phyloP scores from a whole-genome alignment of 768 basidiomycete species.

The Leccinum subgranulosum region DNA sequence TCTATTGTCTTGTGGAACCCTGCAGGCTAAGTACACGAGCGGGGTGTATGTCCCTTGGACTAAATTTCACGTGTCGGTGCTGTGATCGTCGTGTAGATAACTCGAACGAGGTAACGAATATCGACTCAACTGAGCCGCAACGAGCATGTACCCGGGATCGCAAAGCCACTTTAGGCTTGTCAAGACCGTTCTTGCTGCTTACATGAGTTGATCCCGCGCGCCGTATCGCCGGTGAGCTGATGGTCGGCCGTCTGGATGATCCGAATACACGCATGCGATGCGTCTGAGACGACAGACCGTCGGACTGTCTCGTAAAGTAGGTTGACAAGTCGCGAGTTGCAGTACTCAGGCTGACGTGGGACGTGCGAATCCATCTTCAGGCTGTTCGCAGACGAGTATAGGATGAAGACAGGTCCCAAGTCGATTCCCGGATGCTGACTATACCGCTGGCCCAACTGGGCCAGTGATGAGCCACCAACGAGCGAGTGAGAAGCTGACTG shows the following conservation, averaged over 20 bases:
- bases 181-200: background rate
- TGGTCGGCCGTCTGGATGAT: background rate
- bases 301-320: background rate
- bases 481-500: background rate
- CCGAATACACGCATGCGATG: background rate
- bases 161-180: background rate
- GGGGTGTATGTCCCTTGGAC: background rate
- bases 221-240: background rate
- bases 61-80: background rate
- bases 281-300: background rate
- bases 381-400: background rate
- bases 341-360: slow-evolving; percentile 1
- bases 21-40: background rate
- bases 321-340: background rate
- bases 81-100: background rate
- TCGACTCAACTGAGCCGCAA: background rate
- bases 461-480: background rate
- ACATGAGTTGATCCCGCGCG: slow-evolving; percentile 3
- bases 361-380: background rate
- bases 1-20: background rate
- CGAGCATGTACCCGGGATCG: background rate
- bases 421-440: no score
- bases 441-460: background rate
- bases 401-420: background rate
- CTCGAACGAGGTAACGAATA: background rate